Evolutionary conservation across 148 eudicot genomes (phyloP).

Genomic region (Hydrangea macrophylla): DNA sequence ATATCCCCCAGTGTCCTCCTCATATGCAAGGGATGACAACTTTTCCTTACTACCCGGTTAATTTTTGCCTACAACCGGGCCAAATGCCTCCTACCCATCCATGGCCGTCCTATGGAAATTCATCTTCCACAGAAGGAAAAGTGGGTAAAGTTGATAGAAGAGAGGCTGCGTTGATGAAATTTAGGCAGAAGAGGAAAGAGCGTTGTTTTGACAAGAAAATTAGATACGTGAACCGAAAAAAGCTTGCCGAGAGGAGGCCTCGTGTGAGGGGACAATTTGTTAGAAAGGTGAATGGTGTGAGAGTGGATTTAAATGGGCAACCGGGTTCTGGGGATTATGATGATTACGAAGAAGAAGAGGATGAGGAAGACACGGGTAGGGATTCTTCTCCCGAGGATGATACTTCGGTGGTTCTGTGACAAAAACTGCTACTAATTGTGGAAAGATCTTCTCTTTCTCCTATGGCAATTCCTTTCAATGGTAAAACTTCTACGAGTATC

Average conservation of each 20-base stretch:
- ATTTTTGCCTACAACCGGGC: conserved; percentile 62
- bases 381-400: conserved; percentile 58
- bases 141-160: conserved; percentile 69
- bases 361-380: conserved; percentile 34
- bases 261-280: conserved; percentile 96
- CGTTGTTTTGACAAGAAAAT: conserved; percentile 94
- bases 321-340: conserved; percentile 65
- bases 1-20: conserved; percentile 53
- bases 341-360: conserved; percentile 68
- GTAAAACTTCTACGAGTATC: too few species aligned
- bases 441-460: not conserved
- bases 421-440: not conserved
- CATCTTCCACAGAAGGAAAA: conserved; percentile 43
- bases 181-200: conserved; percentile 93
- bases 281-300: conserved; percentile 75
- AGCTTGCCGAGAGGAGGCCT: conserved; percentile 85
- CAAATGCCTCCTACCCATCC: conserved; percentile 53
- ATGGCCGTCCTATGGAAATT: conserved; percentile 54
- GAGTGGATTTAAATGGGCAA: conserved; percentile 84
- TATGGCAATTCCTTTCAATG: not conserved
- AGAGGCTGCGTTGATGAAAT: conserved; percentile 87
- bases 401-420: conserved; percentile 28
- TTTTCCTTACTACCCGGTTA: conserved; percentile 62
- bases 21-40: conserved; percentile 61
- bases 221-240: conserved; percentile 83